phyloP scores from a whole-genome alignment of 495 filamentous ascomycete species.

The Entonaema liquescens region DNA sequence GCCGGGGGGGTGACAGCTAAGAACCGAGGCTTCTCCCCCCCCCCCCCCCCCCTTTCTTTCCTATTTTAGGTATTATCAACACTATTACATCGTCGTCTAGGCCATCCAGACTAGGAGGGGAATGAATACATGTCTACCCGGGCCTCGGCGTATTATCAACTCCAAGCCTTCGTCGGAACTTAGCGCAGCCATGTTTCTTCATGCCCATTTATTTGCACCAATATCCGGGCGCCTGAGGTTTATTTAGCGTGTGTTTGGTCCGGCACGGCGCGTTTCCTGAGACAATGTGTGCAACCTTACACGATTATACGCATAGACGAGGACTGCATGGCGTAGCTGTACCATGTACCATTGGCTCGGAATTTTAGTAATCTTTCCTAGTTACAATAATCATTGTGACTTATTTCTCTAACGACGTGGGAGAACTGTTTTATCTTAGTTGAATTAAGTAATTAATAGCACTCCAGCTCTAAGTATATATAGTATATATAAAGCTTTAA shows the following conservation, averaged over 20 bases:
- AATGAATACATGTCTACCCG: neutral
- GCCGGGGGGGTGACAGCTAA: neutral
- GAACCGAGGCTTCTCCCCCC: neutral
- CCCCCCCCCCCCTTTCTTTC: neutral
- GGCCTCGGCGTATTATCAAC: neutral
- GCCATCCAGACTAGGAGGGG: neutral
- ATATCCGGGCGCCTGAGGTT: neutral
- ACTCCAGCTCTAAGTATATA: neutral
- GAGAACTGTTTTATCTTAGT: neutral
- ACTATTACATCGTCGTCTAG: neutral
- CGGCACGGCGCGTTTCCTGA: neutral
- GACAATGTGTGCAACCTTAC: constrained; percentile 1
- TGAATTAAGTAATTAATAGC: neutral
- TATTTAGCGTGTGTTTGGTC: neutral
- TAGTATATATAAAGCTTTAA: neutral
- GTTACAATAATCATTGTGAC: too few species aligned
- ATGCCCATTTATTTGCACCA: neutral
- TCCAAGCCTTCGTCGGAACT: neutral
- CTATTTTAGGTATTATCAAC: neutral
- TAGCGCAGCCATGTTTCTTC: neutral
- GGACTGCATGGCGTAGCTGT: neutral
- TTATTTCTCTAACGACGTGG: neutral
- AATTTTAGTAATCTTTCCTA: neutral
- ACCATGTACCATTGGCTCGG: neutral
- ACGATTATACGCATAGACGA: neutral